phyloP scores from a whole-genome alignment of 805 yeast species.

The Pichia deserticola region DNA sequence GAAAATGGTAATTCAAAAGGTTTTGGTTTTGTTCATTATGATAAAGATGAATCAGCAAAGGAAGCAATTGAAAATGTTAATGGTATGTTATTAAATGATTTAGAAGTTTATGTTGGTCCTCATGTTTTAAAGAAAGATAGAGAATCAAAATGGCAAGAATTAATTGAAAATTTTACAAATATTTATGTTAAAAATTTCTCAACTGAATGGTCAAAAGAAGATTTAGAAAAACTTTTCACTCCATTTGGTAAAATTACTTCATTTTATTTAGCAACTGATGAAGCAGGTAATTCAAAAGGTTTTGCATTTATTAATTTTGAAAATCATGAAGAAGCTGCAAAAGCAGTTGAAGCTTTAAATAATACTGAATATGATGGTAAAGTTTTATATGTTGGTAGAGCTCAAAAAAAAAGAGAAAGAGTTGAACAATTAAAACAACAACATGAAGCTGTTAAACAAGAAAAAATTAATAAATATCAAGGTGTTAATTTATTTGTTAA shows the following conservation, averaged over 20 bases:
- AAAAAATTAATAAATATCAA: slow-evolving; percentile 88
- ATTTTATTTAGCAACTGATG: slow-evolving; percentile 69
- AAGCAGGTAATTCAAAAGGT: slow-evolving; percentile 86
- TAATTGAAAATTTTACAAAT: slow-evolving; percentile 91
- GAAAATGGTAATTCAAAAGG: slow-evolving; percentile 88
- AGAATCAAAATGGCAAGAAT: slow-evolving; percentile 83
- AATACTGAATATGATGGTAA: slow-evolving; percentile 81
- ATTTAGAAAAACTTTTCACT: slow-evolving; percentile 64
- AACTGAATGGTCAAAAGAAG: slow-evolving; percentile 59
- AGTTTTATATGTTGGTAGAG: slow-evolving; percentile 92
- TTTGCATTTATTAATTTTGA: slow-evolving; percentile 94
- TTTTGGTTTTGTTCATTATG: slow-evolving; percentile 96
- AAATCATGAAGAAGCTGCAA: slow-evolving; percentile 77
- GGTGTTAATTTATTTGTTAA: slow-evolving; percentile 96
- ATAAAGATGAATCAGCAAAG: slow-evolving; percentile 82
- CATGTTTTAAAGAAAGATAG: slow-evolving; percentile 92
- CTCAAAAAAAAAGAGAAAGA: slow-evolving; percentile 98
- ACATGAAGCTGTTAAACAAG: slow-evolving; percentile 86
- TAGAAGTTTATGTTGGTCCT: slow-evolving; percentile 91
- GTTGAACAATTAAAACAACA: slow-evolving; percentile 90
- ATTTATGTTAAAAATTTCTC: slow-evolving; percentile 89
- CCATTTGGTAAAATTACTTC: slow-evolving; percentile 80
- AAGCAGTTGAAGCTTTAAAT: slow-evolving; percentile 89
- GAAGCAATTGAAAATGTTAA: slow-evolving; percentile 95
- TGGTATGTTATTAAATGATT: slow-evolving; percentile 96